Conservation (phyloP, 257 asterid genomes). For the Cordia subcordata region DNA sequence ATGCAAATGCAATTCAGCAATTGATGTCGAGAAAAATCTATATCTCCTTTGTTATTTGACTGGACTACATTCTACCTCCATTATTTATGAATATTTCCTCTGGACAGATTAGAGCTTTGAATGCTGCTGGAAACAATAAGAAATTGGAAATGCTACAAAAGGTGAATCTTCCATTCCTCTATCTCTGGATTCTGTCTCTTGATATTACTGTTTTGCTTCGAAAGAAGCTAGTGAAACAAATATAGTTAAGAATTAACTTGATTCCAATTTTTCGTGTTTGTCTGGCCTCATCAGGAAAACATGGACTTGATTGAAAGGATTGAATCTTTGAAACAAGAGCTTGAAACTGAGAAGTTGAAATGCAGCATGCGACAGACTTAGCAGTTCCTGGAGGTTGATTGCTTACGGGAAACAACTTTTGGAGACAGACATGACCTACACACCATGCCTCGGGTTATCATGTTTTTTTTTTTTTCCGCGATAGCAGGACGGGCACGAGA, state of each 20-base stretch:
- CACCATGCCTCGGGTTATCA: too few relatives aligned
- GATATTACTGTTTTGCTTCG: background rate
- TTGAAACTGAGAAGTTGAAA: constrained; percentile 65
- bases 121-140: constrained; percentile 25
- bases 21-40: background rate
- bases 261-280: constrained; percentile 6
- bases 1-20: background rate
- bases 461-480: too few relatives aligned
- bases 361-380: constrained; percentile 43
- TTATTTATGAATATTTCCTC: background rate
- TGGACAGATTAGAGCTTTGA: constrained; percentile 43
- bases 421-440: too few relatives aligned
- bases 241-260: too few relatives aligned
- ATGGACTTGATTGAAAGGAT: constrained; percentile 68
- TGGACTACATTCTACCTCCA: background rate
- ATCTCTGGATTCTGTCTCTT: constrained; percentile 1
- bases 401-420: too few relatives aligned
- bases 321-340: constrained; percentile 78
- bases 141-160: constrained; percentile 64
- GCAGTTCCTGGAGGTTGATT: background rate
- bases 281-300: constrained; percentile 62
- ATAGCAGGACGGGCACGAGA: too few relatives aligned
- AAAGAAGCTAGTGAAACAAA: too few relatives aligned
- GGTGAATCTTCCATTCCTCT: constrained; percentile 34
- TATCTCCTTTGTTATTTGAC: background rate